Conservation (phyloP, 257 asterid species). For the Petrea volubilis region DNA sequence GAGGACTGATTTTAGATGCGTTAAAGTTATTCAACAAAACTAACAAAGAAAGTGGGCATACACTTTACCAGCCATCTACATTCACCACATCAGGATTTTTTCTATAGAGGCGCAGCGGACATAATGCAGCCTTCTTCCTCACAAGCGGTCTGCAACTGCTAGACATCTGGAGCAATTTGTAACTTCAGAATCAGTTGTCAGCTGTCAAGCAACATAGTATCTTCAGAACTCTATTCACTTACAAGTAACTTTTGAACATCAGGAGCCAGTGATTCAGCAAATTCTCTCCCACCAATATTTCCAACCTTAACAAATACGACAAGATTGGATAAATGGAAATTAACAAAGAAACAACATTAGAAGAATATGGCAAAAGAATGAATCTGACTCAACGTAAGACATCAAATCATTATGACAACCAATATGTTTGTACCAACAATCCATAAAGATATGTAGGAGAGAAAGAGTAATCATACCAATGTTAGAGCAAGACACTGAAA, state of each 20-base stretch:
- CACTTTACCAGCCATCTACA: slow-evolving; percentile 91
- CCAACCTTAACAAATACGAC: slow-evolving; percentile 71
- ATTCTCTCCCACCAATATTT: slow-evolving; percentile 98
- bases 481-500: slow-evolving; percentile 99
- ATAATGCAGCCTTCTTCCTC: slow-evolving; percentile 97
- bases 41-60: slow-evolving; percentile 16
- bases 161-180: slow-evolving; percentile 64
- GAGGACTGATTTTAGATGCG: slow-evolving; percentile 4
- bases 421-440: slow-evolving; percentile 21
- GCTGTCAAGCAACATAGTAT: slow-evolving; percentile 18
- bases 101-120: slow-evolving; percentile 92
- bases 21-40: neutral
- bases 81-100: slow-evolving; percentile 97
- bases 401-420: slow-evolving; percentile 17
- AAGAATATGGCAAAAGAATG: neutral
- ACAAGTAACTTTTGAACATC: slow-evolving; percentile 99
- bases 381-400: neutral
- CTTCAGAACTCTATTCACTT: slow-evolving; percentile 43
- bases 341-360: slow-evolving; percentile 3
- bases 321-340: slow-evolving; percentile 24
- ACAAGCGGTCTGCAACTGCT: slow-evolving; percentile 99
- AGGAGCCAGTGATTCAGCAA: slow-evolving; percentile 98
- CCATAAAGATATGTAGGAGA: slow-evolving; percentile 6
- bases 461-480: slow-evolving; percentile 57
- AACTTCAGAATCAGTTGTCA: slow-evolving; percentile 29